Percentiles rank a stretch among this genome's conserved stretches.
Evolutionary conservation across 2,329 filamentous ascomycete genomes (phyloP).

Genomic region (Diplodia scrobiculata): DNA sequence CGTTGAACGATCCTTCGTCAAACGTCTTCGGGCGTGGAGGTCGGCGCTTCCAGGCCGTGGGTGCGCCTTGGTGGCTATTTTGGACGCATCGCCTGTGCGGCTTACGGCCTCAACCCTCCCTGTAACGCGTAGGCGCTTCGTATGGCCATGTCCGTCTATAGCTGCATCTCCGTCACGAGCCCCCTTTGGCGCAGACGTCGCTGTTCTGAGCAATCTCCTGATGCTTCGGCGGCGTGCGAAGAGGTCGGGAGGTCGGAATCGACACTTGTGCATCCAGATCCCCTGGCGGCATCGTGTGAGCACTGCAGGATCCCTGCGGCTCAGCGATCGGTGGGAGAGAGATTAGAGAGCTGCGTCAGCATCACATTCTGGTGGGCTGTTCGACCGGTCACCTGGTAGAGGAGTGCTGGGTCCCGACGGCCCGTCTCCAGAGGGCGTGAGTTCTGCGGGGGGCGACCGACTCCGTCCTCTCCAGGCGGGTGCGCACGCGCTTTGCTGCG

Average conservation of each 20-base stretch:
- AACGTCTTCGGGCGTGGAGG: not conserved
- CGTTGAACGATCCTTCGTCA: not conserved
- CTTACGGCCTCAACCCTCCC: slow-evolving; percentile 2
- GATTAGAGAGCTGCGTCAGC: not conserved
- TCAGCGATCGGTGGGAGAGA: not conserved
- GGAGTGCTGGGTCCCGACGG: not conserved
- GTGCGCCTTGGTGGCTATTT: slow-evolving; percentile 3
- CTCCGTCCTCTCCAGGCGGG: not conserved
- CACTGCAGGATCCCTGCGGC: not conserved
- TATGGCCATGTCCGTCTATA: not conserved
- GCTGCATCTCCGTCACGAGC: not conserved
- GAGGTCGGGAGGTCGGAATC: not conserved
- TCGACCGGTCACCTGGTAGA: not conserved
- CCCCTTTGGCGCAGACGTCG: not conserved
- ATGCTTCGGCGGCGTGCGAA: not conserved
- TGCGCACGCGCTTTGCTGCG: not conserved
- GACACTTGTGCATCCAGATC: not conserved
- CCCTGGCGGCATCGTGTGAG: not conserved
- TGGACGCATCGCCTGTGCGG: not conserved
- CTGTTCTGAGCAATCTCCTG: slow-evolving; percentile 2
- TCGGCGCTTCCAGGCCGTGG: not conserved
- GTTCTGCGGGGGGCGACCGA: not conserved
- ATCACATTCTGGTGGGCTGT: not conserved
- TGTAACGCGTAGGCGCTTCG: not conserved
- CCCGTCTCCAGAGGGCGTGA: not conserved